Percentiles rank a stretch among this genome's conserved stretches.
These are phyloP conservation scores for Aquanectria penicillioides DNA, from an alignment of 2,329 filamentous ascomycete genomes.

Conservation along the genomic window DNA sequence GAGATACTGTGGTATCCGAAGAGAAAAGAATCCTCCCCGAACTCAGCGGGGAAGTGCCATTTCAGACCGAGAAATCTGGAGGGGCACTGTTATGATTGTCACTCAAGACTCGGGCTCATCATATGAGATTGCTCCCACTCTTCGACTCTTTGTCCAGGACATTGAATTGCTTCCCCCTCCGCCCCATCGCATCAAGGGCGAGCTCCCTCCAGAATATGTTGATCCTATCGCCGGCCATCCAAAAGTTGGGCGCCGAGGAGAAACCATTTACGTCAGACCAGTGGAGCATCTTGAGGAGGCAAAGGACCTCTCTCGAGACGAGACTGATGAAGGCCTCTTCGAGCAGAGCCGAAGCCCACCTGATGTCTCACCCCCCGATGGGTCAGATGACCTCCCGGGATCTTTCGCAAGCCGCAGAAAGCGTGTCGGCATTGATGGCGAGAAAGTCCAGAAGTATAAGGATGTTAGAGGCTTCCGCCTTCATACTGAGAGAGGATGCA, in stretches of 20 bases:
- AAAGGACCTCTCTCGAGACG: conserved; percentile 80
- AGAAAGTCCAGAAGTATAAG: conserved; percentile 81
- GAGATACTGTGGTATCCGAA: conserved; percentile 85
- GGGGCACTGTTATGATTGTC: conserved; percentile 95
- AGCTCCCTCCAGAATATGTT: conserved; percentile 82
- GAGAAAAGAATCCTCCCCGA: conserved; percentile 60
- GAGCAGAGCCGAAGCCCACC: conserved; percentile 70
- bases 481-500: conserved; percentile 85
- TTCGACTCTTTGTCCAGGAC: conserved; percentile 88
- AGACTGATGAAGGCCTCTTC: conserved; percentile 85
- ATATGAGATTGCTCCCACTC: conserved; percentile 79
- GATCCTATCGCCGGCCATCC: conserved; percentile 90
- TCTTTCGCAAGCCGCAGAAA: conserved; percentile 65
- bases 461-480: conserved; percentile 85
- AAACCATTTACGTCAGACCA: conserved; percentile 87
- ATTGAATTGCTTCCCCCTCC: conserved; percentile 84
- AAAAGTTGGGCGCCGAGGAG: conserved; percentile 85
- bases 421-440: conserved; percentile 74
- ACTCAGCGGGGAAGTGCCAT: conserved; percentile 38
- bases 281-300: conserved; percentile 86
- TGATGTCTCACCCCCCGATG: conserved; percentile 55
- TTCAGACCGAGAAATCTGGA: conserved; percentile 82
- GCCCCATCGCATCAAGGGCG: conserved; percentile 71
- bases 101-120: conserved; percentile 86
- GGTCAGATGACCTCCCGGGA: conserved; percentile 59